phyloP scores from a whole-genome alignment of 2,329 filamentous ascomycete genomes.

The Clonostachys rhizophaga region DNA sequence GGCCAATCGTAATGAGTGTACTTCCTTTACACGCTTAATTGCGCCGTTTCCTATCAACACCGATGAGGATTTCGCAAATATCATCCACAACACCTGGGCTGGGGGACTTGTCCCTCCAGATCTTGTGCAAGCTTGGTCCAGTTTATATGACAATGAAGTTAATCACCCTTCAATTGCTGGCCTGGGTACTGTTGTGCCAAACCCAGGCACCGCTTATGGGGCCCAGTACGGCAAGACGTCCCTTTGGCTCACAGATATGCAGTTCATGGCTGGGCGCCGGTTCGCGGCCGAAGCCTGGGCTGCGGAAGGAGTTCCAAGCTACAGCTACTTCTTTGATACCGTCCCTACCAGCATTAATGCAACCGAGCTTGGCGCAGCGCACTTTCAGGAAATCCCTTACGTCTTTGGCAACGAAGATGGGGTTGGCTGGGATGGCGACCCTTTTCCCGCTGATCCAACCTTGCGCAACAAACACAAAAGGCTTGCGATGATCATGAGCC shows the following conservation, averaged over 20 bases:
- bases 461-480: constrained; percentile 26
- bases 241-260: constrained; percentile 5
- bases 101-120: too few species aligned
- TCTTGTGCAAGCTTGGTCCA: too few species aligned
- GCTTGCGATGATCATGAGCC: constrained; percentile 36
- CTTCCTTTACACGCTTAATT: too few species aligned
- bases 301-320: constrained; percentile 34
- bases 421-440: constrained; percentile 18
- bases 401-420: constrained; percentile 49
- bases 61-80: too few species aligned
- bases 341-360: constrained; percentile 45
- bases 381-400: constrained; percentile 12
- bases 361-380: constrained; percentile 16
- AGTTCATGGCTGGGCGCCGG: constrained; percentile 12
- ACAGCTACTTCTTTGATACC: constrained; percentile 47
- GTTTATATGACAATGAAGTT: too few species aligned
- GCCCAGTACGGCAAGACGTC: too few species aligned
- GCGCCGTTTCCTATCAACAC: too few species aligned
- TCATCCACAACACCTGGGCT: too few species aligned
- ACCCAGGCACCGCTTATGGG: constrained; percentile 29
- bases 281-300: constrained; percentile 46
- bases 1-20: constrained; percentile 22
- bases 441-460: constrained; percentile 26
- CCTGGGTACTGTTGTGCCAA: constrained; percentile 33
- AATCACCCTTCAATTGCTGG: background rate